A percentile compares a stretch with the other conserved stretches of the same genome.
phyloP scores from a whole-genome alignment of 1,284 basidiomycete species.

The Cryptococcus sp. region DNA sequence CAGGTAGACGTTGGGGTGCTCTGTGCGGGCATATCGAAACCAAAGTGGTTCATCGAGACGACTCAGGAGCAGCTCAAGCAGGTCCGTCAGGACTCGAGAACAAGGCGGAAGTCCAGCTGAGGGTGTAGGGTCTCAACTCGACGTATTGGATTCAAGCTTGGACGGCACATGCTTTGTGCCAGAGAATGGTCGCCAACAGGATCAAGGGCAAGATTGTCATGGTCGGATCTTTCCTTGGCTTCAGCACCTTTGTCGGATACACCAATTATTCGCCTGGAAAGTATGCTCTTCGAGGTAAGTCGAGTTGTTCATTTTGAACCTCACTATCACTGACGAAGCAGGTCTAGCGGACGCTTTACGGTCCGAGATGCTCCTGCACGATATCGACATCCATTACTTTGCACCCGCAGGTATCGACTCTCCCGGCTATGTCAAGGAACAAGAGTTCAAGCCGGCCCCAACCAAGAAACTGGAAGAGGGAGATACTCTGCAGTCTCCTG shows the following conservation, averaged over 20 bases:
- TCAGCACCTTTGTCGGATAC: conserved; percentile 78
- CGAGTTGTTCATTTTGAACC: neutral
- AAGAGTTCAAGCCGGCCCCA: conserved; percentile 72
- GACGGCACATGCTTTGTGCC: conserved; percentile 68
- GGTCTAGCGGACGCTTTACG: conserved; percentile 81
- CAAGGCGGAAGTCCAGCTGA: neutral
- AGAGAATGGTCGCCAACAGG: conserved; percentile 61
- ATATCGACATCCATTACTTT: conserved; percentile 75
- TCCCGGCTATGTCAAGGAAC: conserved; percentile 74
- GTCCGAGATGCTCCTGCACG: conserved; percentile 66
- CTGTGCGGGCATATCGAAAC: conserved; percentile 66
- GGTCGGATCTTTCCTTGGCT: conserved; percentile 72
- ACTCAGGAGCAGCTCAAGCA: conserved; percentile 56
- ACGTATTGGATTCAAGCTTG: conserved; percentile 58
- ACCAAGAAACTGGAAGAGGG: conserved; percentile 74
- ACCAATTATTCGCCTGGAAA: conserved; percentile 82
- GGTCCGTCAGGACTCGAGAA: conserved; percentile 47
- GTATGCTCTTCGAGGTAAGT: conserved; percentile 74
- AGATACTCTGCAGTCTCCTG: conserved; percentile 64
- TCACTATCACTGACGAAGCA: conserved; percentile 31
- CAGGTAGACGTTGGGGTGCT: conserved; percentile 70
- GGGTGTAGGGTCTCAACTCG: conserved; percentile 45
- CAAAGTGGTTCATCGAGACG: conserved; percentile 68
- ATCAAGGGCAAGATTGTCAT: conserved; percentile 67
- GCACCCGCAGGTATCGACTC: conserved; percentile 81